Base-by-base conservation (phyloP, 2,329 filamentous ascomycete genomes). In the Nothopassalora personata region DNA sequence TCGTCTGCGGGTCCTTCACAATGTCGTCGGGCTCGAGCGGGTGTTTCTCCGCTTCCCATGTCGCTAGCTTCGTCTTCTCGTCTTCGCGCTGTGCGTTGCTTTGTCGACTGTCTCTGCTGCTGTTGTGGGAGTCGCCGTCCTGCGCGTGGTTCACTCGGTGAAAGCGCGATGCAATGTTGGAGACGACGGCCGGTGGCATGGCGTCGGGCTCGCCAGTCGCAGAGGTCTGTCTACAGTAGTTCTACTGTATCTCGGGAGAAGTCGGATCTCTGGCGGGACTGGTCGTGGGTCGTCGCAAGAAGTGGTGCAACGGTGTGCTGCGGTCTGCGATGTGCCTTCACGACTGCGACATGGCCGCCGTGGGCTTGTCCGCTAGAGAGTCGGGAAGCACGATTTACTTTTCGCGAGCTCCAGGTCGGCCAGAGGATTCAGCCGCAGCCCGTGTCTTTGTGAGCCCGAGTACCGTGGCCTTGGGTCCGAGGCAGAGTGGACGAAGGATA, bases 11-110 rank as follows among this genome's bases (percentile, higher is more conserved):
- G 62, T 78, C 76, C 46, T 71, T 66, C 61, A 74, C 68, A 58
- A 80, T 76, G 66, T 79, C 69, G 43, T 72, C 71, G 13, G 74
- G 74, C 63, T 73, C 75, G 53, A 80, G 64, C 10, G 77, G 73
- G 45, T 67, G 68, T 67, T 76, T 77, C 27, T 76, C 70, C 23
- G 74, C 75, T 63, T 79, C 75, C 78, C 78, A 81, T 50, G 77
- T 74, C 36, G 74, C 73, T 23, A 80, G 70, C 33, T 70, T 70
- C 58, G 68, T 71, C 70, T 79, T 79, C 71, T 81, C 78, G 50
- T 78, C 72, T 59, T 80, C 77, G 65, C 76, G 77, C 61, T 71
- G 72, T 48, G 60, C 62, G 55, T 60, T 59, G 36, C 67, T 62
- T 43, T 65, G 64, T 53, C 63, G 60, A 51, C 70, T 68, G 33